These are phyloP conservation scores for Zygosaccharomyces bisporus DNA, from an alignment of 805 yeast species.

Conservation along the genomic window DNA sequence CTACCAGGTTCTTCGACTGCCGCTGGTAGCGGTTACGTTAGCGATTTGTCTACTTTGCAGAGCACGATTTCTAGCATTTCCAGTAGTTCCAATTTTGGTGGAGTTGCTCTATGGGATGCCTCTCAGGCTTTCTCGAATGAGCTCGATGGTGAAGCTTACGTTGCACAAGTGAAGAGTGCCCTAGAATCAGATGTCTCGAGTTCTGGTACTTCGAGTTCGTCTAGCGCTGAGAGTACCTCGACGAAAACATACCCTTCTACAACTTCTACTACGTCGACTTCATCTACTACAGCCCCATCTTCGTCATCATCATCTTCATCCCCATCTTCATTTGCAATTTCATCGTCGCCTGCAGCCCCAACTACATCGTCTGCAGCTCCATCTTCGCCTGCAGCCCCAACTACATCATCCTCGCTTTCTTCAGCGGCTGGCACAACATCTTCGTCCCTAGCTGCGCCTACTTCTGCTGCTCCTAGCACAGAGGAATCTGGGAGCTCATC, in stretches of 20 bases:
- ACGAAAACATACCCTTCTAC: slow-evolving; percentile 13
- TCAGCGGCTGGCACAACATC: slow-evolving; percentile 5
- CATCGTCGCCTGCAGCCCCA: slow-evolving; percentile 10
- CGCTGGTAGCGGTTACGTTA: slow-evolving; percentile 61
- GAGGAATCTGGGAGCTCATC: background rate
- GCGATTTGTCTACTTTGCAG: slow-evolving; percentile 39
- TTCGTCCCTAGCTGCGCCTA: background rate
- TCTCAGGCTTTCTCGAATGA: slow-evolving; percentile 57
- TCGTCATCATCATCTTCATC: background rate
- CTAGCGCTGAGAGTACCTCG: slow-evolving; percentile 19
- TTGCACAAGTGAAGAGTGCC: slow-evolving; percentile 42
- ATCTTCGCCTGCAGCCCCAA: slow-evolving; percentile 8
- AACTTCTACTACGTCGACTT: slow-evolving; percentile 14
- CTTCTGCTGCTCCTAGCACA: background rate
- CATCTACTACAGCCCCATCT: slow-evolving; percentile 15
- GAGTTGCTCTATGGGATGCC: slow-evolving; percentile 90
- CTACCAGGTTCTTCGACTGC: slow-evolving; percentile 62
- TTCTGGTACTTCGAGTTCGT: slow-evolving; percentile 17
- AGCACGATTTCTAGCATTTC: slow-evolving; percentile 68
- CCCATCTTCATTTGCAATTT: background rate
- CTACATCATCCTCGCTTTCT: slow-evolving; percentile 4
- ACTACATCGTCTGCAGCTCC: slow-evolving; percentile 13
- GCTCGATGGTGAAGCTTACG: slow-evolving; percentile 44
- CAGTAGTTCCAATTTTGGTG: slow-evolving; percentile 70
- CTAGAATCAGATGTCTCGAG: slow-evolving; percentile 31